Evolutionary conservation across 148 eudicot genomes (phyloP), one percentile per base, ranked within the genome.

Genomic region (Pharnaceum exiguum): DNA sequence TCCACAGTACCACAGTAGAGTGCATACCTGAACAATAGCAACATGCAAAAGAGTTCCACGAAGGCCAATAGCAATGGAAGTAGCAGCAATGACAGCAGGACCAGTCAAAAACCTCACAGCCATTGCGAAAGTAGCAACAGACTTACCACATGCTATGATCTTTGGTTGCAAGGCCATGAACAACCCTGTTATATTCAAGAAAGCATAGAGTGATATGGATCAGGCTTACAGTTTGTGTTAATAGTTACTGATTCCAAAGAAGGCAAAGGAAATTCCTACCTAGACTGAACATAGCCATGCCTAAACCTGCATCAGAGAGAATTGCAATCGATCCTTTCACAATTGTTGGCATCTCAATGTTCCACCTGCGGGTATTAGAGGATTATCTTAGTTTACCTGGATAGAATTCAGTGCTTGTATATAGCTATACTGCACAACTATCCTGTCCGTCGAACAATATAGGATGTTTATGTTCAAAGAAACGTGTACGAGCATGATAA

Each of bases 201-300:
- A 23, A 19, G 2, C 7, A 9, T 18, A 19, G 2, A 16, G 4
- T 5, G 8, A 51, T 27, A 11, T 25, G n/a, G n/a, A n/a, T 24
- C 11, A 43, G 33, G n/a, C n/a, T n/a, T n/a, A n/a, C n/a, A n/a
- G n/a, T n/a, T n/a, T n/a, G n/a, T n/a, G n/a, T n/a, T n/a, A n/a
- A n/a, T n/a, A n/a, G n/a, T n/a, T n/a, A n/a, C n/a, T n/a, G n/a
- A n/a, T 49, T 22, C 46, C 23, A 3, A 44, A 11, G 10, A 11
- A 27, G 15, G 23, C 3, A 38, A 21, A 3, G 5, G 19, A 18
- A 3, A 2, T 27, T n/a, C n/a, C 26, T 84, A 91, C 98, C 98
- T 48, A 93, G 75, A 59, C 98, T 93, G 65, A 93, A 93, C 98
- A 93, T 93, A 47, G 99, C 99, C 96, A 93, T 93, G 59, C 99